Evolutionary conservation across 371 early-diverging fungal genomes (phyloP).

Genomic region (Spraguea lophii): DNA sequence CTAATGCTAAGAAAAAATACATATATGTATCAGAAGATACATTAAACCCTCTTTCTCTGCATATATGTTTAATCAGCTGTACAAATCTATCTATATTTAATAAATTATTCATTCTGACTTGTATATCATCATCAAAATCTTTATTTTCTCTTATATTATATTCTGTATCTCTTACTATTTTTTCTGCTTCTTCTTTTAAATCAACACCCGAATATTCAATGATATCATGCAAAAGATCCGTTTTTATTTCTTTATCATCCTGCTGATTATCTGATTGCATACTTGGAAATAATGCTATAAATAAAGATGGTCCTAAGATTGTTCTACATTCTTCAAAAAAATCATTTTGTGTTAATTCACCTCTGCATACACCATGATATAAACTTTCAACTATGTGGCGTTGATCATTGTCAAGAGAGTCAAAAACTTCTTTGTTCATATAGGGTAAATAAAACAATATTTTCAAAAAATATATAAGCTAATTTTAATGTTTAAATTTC

Average conservation of each 20-base stretch:
- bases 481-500: too few species aligned
- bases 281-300: conserved; percentile 16
- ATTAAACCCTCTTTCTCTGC: conserved; percentile 22
- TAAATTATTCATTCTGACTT: conserved; percentile 20
- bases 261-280: conserved; percentile 11
- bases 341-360: conserved; percentile 26
- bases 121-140: conserved; percentile 23
- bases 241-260: conserved; percentile 38
- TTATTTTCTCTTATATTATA: conserved; percentile 17
- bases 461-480: too few species aligned
- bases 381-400: conserved; percentile 12
- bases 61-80: conserved; percentile 35
- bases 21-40: conserved; percentile 28
- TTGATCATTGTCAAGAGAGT: background rate
- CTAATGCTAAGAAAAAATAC: conserved; percentile 38
- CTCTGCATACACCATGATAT: conserved; percentile 15
- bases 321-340: conserved; percentile 26
- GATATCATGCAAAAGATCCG: conserved; percentile 46
- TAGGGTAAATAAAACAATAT: background rate
- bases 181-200: conserved; percentile 45
- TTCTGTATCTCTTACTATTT: conserved; percentile 34
- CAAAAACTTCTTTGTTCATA: background rate
- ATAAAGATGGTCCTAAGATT: conserved; percentile 12
- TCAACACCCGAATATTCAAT: conserved; percentile 46
- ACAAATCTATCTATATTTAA: conserved; percentile 37